phyloP scores from a whole-genome alignment of 192 early-diverging fungal species.

The Entomortierella chlamydospora region DNA sequence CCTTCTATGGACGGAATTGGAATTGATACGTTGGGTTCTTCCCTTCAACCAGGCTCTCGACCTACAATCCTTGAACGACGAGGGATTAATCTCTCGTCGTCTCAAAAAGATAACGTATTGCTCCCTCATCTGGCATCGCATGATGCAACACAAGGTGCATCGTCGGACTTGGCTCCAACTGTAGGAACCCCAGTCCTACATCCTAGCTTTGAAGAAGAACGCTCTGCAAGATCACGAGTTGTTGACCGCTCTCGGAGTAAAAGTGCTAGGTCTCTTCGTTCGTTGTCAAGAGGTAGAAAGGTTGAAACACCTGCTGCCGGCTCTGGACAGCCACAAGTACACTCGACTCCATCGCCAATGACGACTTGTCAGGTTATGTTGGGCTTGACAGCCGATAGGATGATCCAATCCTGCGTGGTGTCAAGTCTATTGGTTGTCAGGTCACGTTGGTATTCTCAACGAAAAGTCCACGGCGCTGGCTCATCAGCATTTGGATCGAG shows the following conservation, averaged over 20 bases:
- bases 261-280: slow-evolving; percentile 10
- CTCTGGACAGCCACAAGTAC: neutral
- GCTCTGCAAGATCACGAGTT: neutral
- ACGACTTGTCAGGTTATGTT: slow-evolving; percentile 46
- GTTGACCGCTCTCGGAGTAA: slow-evolving; percentile 1
- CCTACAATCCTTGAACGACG: slow-evolving; percentile 42
- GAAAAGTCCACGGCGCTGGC: neutral
- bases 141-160: slow-evolving; percentile 2
- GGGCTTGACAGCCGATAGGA: slow-evolving; percentile 28
- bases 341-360: neutral
- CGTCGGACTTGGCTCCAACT: neutral
- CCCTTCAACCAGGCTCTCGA: neutral
- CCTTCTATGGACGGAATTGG: slow-evolving; percentile 15
- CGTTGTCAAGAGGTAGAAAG: slow-evolving; percentile 20
- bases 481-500: neutral
- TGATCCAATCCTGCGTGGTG: slow-evolving; percentile 35
- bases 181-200: neutral
- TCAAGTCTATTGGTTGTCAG: slow-evolving; percentile 30
- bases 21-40: neutral
- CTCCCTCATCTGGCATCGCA: neutral
- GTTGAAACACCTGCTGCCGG: slow-evolving; percentile 1
- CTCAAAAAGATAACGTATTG: neutral
- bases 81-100: slow-evolving; percentile 22
- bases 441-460: slow-evolving; percentile 25
- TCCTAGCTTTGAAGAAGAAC: slow-evolving; percentile 13